Evolutionary conservation across 1,139 yeast genomes (phyloP), one percentile per base, ranked within the genome.

Genomic region (Geotrichum klebahnii): DNA sequence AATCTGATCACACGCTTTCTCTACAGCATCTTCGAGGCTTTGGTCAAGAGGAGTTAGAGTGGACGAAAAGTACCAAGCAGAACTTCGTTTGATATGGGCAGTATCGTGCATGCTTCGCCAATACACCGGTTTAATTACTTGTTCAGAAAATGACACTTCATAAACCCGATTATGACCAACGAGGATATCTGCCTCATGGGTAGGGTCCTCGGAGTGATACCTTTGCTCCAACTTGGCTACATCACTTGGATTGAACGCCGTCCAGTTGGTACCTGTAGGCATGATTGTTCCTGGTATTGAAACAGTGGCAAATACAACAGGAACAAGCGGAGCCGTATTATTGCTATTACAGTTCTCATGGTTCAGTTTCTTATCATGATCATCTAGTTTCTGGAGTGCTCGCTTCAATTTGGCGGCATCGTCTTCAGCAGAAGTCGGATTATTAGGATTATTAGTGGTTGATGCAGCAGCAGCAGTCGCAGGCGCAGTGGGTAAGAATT

Each of bases 101-200:
- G 61, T 53, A 39, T 61, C 60, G 4, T 58, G 57, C 23, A 62
- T 53, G 1, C 65, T 53, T 1, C 62, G 53, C 74, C 74, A 70
- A 53, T 70, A 70, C 1, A 69, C 61, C 0, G 74, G 74, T 40
- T 57, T 51, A 54, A 70, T 48, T 9, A 51, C 35, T 41, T 51
- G 51, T 5, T 55, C 52, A n/a, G 52, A 41, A 23, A 60, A 38
- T 20, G 62, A 59, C 5, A 68, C 70, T 29, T 61, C 57, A 51
- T 69, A 67, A n/a, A 70, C 55, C 2, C 69, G 61, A 34, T 66
- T 64, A 46, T 61, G 53, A 8, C 74, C 74, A 3, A 70, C 74
- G 12, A 66, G 54, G 1, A 67, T 60, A 10, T 59, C 58, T 8
- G 46, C 50, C 9, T 53, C 54, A 2, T 44, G 29, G 12, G 31